Percentiles rank a stretch among this genome's conserved stretches.
These are phyloP conservation scores for Viola odorata DNA, from an alignment of 345 rosid species.

Conservation along the genomic window DNA sequence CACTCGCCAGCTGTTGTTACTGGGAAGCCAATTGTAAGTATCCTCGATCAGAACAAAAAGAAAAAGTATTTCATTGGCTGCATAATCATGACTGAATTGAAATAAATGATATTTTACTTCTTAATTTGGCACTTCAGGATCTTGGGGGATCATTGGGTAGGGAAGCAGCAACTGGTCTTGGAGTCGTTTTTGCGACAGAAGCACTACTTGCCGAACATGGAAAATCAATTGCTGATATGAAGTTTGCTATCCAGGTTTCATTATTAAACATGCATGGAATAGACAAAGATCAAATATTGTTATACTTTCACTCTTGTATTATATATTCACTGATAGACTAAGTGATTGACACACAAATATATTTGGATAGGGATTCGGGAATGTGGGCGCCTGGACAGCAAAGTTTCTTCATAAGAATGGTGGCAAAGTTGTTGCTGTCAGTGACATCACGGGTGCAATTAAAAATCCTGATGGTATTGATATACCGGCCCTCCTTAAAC, in stretches of 20 bases:
- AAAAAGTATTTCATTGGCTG: too few relatives aligned
- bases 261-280: too few relatives aligned
- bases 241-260: constrained; percentile 18
- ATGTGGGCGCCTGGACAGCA: constrained; percentile 20
- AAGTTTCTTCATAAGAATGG: constrained; percentile 14
- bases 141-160: constrained; percentile 26
- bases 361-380: constrained; percentile 17
- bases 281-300: too few relatives aligned
- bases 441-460: constrained; percentile 21
- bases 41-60: too few relatives aligned
- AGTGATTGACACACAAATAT: background rate
- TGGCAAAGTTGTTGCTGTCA: constrained; percentile 15
- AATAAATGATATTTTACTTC: background rate
- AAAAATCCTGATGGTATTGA: constrained; percentile 17
- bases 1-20: too few relatives aligned
- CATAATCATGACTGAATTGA: too few relatives aligned
- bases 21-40: too few relatives aligned
- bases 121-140: constrained; percentile 5
- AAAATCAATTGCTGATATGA: constrained; percentile 10
- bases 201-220: constrained; percentile 22
- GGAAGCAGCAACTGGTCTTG: constrained; percentile 23
- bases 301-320: too few relatives aligned
- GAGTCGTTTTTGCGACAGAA: constrained; percentile 20
- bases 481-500: constrained; percentile 13
- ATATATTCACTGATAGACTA: too few relatives aligned